A percentile compares a stretch with the other conserved stretches of the same genome.
phyloP scores from a whole-genome alignment of 2,329 filamentous ascomycete species.

The Xylaria sp. region DNA sequence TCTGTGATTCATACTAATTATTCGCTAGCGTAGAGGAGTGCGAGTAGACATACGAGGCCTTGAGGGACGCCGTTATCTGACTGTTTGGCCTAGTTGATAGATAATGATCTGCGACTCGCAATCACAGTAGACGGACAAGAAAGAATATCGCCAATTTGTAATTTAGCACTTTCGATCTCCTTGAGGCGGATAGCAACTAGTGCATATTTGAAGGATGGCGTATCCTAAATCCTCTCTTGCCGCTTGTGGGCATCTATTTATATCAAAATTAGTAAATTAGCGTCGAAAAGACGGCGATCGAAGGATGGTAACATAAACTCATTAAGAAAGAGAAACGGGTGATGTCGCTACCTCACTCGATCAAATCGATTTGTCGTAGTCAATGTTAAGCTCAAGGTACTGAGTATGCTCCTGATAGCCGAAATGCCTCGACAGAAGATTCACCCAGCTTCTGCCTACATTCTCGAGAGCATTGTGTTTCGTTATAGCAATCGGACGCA shows the following conservation, averaged over 20 bases:
- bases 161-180: conserved; percentile 56
- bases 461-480: conserved; percentile 70
- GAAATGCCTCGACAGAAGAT: conserved; percentile 74
- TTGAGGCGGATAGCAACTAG: conserved; percentile 63
- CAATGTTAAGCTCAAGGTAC: conserved; percentile 69
- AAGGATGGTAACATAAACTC: not conserved
- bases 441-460: conserved; percentile 59
- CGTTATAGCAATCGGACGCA: conserved; percentile 74
- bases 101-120: not conserved
- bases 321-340: not conserved
- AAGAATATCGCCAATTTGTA: not conserved
- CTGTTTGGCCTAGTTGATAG: conserved; percentile 8
- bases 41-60: conserved; percentile 57
- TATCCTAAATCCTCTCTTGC: conserved; percentile 8
- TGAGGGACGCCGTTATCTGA: conserved; percentile 71
- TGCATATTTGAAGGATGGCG: not conserved
- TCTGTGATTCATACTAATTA: no score
- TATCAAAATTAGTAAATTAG: not conserved
- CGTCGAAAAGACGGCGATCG: not conserved
- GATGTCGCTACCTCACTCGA: conserved; percentile 1
- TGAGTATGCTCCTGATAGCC: conserved; percentile 65
- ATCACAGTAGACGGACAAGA: not conserved
- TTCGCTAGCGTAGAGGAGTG: not conserved
- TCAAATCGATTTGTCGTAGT: conserved; percentile 51
- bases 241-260: conserved; percentile 5